phyloP scores from a whole-genome alignment of 805 yeast genomes.

The Yarrowia alimentaria region DNA sequence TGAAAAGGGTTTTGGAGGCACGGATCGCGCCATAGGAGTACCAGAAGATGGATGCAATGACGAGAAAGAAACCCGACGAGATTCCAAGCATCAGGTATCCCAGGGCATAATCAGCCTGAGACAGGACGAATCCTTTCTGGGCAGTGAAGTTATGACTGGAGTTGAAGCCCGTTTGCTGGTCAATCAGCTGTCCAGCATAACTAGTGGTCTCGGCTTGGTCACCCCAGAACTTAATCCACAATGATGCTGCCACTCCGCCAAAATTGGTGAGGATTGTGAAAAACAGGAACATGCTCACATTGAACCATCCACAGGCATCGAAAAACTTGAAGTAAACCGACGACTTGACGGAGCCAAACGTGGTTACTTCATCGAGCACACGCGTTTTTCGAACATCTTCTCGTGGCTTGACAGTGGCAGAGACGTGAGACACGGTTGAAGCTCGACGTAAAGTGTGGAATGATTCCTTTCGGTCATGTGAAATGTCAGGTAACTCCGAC shows the following conservation, averaged over 20 bases:
- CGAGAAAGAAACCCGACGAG: slow-evolving; percentile 45
- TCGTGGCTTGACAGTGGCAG: not conserved
- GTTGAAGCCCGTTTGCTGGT: too few relatives aligned
- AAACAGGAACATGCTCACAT: slow-evolving; percentile 37
- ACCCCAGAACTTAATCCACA: slow-evolving; percentile 91
- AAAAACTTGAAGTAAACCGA: slow-evolving; percentile 70
- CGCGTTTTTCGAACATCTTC: slow-evolving; percentile 18
- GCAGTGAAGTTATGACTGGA: too few relatives aligned
- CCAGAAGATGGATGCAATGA: slow-evolving; percentile 57
- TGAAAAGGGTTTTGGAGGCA: slow-evolving; percentile 51
- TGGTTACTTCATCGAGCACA: slow-evolving; percentile 9
- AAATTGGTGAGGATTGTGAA: slow-evolving; percentile 51
- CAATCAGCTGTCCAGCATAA: not conserved
- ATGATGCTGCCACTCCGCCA: slow-evolving; percentile 61
- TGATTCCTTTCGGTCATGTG: too few relatives aligned
- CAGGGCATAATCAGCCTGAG: slow-evolving; percentile 58
- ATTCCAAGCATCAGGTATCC: slow-evolving; percentile 66
- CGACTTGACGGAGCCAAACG: slow-evolving; percentile 43
- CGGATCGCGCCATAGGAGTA: slow-evolving; percentile 45
- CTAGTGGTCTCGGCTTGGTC: too few relatives aligned
- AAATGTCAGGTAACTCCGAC: too few relatives aligned
- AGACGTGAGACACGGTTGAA: slow-evolving; percentile 46
- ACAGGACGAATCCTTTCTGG: too few relatives aligned
- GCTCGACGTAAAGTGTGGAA: slow-evolving; percentile 49
- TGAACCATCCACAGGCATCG: slow-evolving; percentile 63